Percentiles rank a stretch among this genome's conserved stretches.
phyloP scores from a whole-genome alignment of 2,329 filamentous ascomycete genomes.

The Clarireedia monteithiana region DNA sequence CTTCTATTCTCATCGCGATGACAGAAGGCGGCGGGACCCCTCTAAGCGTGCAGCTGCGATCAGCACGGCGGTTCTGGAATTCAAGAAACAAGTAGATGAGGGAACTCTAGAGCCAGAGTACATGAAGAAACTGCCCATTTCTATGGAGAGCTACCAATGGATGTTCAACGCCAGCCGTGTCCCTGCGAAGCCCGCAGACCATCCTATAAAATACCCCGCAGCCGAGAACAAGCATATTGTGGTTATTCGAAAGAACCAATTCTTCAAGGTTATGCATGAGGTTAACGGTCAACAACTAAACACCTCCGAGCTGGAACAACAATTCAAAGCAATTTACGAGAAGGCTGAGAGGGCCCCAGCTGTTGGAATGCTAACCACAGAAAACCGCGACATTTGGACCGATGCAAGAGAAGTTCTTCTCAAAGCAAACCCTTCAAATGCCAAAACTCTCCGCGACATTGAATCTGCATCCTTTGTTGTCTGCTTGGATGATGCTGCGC shows the following conservation, averaged over 20 bases:
- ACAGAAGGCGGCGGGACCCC: slow-evolving; percentile 78
- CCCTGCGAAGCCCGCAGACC: slow-evolving; percentile 72
- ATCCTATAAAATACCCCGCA: slow-evolving; percentile 71
- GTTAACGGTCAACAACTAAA: slow-evolving; percentile 79
- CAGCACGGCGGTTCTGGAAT: slow-evolving; percentile 76
- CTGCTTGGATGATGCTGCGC: slow-evolving; percentile 85
- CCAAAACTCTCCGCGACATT: slow-evolving; percentile 67
- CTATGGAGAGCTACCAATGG: slow-evolving; percentile 97
- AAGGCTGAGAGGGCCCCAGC: slow-evolving; percentile 64
- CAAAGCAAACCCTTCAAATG: slow-evolving; percentile 70
- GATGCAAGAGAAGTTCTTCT: slow-evolving; percentile 73
- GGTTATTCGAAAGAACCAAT: slow-evolving; percentile 90
- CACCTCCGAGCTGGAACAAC: slow-evolving; percentile 79
- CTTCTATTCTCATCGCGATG: slow-evolving; percentile 97
- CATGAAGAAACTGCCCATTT: slow-evolving; percentile 95
- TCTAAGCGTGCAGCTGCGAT: slow-evolving; percentile 90
- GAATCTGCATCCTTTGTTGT: slow-evolving; percentile 87
- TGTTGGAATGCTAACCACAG: slow-evolving; percentile 77
- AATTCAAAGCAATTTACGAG: slow-evolving; percentile 80
- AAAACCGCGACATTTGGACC: slow-evolving; percentile 91
- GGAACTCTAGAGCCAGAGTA: slow-evolving; percentile 90
- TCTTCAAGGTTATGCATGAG: slow-evolving; percentile 86
- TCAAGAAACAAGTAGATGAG: slow-evolving; percentile 85
- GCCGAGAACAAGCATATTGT: slow-evolving; percentile 79
- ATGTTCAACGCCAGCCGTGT: slow-evolving; percentile 97